Percentiles rank a stretch among this genome's conserved stretches.
These are phyloP conservation scores for Nosema muscidifuracis DNA, from an alignment of 371 early-diverging fungal genomes.

Conservation along the genomic window DNA sequence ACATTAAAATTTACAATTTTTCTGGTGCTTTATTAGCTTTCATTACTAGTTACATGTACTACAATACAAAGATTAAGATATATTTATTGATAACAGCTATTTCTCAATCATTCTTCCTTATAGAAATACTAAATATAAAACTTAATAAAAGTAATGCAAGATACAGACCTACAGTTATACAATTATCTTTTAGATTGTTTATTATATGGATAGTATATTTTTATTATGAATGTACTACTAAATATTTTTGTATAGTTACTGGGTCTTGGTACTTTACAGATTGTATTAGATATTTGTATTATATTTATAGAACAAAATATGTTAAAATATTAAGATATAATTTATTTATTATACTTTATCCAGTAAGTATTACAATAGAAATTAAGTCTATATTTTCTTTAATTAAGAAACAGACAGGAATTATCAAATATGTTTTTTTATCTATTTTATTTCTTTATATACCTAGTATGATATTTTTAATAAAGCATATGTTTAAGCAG, in stretches of 20 bases:
- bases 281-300: slow-evolving; percentile 46
- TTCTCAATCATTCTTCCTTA: slow-evolving; percentile 43
- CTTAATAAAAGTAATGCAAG: slow-evolving; percentile 30
- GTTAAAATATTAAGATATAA: slow-evolving; percentile 44
- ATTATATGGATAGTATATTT: slow-evolving; percentile 41
- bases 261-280: slow-evolving; percentile 46
- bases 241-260: slow-evolving; percentile 22
- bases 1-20: slow-evolving; percentile 43
- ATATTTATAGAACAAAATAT: slow-evolving; percentile 18
- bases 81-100: slow-evolving; percentile 24
- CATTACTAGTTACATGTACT: slow-evolving; percentile 7
- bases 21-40: slow-evolving; percentile 25
- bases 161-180: slow-evolving; percentile 40
- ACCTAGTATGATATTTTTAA: slow-evolving; percentile 26
- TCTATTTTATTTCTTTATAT: slow-evolving; percentile 15
- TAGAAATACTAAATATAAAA: slow-evolving; percentile 49
- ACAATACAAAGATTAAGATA: slow-evolving; percentile 9
- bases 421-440: neutral
- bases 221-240: slow-evolving; percentile 11
- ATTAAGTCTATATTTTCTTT: slow-evolving; percentile 3
- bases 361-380: slow-evolving; percentile 38
- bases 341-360: slow-evolving; percentile 45
- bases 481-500: slow-evolving; percentile 37
- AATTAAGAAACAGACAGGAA: neutral
- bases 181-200: slow-evolving; percentile 37